Conservation (phyloP, 768 basidiomycete species). For the Lactifluus rugatus region DNA sequence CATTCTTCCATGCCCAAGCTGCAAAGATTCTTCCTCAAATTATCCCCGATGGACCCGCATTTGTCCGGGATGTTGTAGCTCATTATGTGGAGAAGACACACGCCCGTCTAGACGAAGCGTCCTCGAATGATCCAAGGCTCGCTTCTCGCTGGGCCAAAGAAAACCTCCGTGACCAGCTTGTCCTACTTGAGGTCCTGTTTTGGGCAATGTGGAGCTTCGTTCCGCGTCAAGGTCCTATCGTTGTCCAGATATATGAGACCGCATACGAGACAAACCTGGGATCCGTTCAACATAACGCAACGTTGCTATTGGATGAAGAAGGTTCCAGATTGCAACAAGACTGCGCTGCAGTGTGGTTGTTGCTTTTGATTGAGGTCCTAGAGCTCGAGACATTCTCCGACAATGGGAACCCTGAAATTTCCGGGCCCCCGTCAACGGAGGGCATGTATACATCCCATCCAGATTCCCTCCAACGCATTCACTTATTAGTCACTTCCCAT, state of each 20-base stretch:
- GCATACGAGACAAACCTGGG: slow-evolving; percentile 61
- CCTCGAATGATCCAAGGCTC: slow-evolving; percentile 42
- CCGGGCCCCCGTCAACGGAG: slow-evolving; percentile 37
- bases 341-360: slow-evolving; percentile 63
- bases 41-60: slow-evolving; percentile 54
- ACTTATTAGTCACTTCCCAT: slow-evolving; percentile 54
- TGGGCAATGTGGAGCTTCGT: slow-evolving; percentile 78
- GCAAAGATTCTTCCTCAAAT: slow-evolving; percentile 45
- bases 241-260: slow-evolving; percentile 52
- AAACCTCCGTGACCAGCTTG: slow-evolving; percentile 66
- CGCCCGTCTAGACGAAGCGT: slow-evolving; percentile 36
- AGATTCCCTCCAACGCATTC: slow-evolving; percentile 51
- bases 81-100: slow-evolving; percentile 52
- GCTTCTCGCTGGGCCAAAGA: slow-evolving; percentile 68
- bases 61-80: slow-evolving; percentile 47
- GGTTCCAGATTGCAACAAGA: slow-evolving; percentile 57
- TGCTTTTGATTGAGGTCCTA: slow-evolving; percentile 68
- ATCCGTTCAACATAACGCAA: slow-evolving; percentile 48
- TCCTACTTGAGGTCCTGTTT: slow-evolving; percentile 78
- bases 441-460: slow-evolving; percentile 55
- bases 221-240: slow-evolving; percentile 52
- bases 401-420: slow-evolving; percentile 40
- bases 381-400: slow-evolving; percentile 67
- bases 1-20: slow-evolving; percentile 47
- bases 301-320: slow-evolving; percentile 65